Evolutionary conservation across 176 grass and related monocot species (phyloP), one percentile per base, ranked within the genome.

Genomic region (Echinochloa phyllopogon): DNA sequence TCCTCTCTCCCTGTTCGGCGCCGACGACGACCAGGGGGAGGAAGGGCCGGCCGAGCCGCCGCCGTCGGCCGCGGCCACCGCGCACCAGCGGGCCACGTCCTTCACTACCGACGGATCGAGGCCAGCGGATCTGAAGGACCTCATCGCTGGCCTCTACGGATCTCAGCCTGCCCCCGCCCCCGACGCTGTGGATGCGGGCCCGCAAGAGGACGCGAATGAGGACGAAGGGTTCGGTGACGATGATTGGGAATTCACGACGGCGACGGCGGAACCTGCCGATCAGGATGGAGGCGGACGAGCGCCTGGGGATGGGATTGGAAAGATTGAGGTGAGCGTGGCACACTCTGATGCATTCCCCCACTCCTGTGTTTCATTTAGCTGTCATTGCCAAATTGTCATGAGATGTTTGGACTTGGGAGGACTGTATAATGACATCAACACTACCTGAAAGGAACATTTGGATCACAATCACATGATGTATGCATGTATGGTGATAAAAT

Each of bases 221-320:
- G 78, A 57, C 17, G 69, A 82, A 33, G 86, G 72, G 24, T 85
- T 91, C 8, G 90, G 23, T 10, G 82, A 91, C 14, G 90, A 85
- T 10, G 85, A 74, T 5, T 91, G 90, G 86, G 90, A 91, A 85
- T 91, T 91, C 82, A 88, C 85, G 77, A 82, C 76, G 17, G 86
- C 86, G n/a, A 13, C 77, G 6, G 14, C 48, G 9, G 76, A 68
- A 15, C 77, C 50, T 42, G 44, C 18, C 13, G 74, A 7, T 18
- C 73, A 44, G 49, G 59, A 52, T 29, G 79, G 84, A 43, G 47
- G 8, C 2, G 38, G 11, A 17, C 71, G 9, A 77, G 57, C 27
- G 14, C 45, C 10, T 48, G 81, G 39, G 76, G 44, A 70, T 71
- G 82, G 52, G 15, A 48, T 14, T 81, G 79, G 14, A 4, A 58